Conservation (phyloP, 2,329 filamentous ascomycete species). For the Botryotinia convoluta region DNA sequence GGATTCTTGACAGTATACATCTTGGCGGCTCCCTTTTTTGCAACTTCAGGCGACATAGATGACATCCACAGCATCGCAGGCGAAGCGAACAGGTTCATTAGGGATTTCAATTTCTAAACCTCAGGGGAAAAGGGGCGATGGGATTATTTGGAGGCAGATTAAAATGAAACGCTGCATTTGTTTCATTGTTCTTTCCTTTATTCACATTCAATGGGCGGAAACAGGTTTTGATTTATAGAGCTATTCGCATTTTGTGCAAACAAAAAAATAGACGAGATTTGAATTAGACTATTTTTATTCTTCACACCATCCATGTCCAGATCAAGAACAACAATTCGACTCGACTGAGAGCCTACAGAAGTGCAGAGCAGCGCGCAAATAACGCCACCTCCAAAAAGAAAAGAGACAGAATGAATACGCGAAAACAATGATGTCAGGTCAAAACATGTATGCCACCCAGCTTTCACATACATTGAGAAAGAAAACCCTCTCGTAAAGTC, state of each 20-base stretch:
- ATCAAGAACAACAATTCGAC: neutral
- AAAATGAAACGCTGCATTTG: neutral
- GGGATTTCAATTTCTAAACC: neutral
- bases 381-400: fast-evolving
- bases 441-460: neutral
- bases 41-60: neutral
- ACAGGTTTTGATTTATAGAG: too few species aligned
- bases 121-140: neutral
- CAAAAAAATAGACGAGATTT: neutral
- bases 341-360: neutral
- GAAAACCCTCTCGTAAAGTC: neutral
- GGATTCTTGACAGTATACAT: neutral
- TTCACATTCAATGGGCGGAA: neutral
- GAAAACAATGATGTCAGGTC: neutral
- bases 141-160: neutral
- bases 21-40: neutral
- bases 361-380: neutral
- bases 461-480: neutral
- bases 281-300: neutral
- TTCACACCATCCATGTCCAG: neutral
- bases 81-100: neutral
- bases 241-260: neutral
- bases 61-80: neutral
- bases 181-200: neutral
- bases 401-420: neutral